These are phyloP conservation scores for Linnemannia elongata DNA, from an alignment of 192 early-diverging fungal genomes.

Conservation along the genomic window DNA sequence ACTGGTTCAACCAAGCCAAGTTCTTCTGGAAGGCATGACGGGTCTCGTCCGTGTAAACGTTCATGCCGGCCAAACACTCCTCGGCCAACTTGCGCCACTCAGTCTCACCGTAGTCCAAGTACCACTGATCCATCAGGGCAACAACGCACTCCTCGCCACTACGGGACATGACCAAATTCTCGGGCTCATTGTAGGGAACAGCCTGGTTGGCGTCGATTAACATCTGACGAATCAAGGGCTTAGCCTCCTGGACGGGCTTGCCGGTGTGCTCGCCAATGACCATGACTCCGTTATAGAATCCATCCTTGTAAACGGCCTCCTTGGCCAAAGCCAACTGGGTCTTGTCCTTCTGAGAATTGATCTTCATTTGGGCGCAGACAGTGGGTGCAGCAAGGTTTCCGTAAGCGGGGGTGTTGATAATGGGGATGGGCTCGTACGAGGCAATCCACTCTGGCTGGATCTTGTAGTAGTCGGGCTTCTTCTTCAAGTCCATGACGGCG, in stretches of 20 bases:
- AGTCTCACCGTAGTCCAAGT: slow-evolving; percentile 96
- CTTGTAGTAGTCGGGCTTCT: slow-evolving; percentile 95
- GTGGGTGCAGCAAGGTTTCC: slow-evolving; percentile 89
- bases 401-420: slow-evolving; percentile 89
- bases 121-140: slow-evolving; percentile 97
- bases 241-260: slow-evolving; percentile 91
- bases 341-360: slow-evolving; percentile 97
- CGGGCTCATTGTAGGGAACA: slow-evolving; percentile 96
- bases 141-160: slow-evolving; percentile 98
- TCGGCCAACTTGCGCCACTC: slow-evolving; percentile 84
- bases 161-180: slow-evolving; percentile 91
- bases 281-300: slow-evolving; percentile 95
- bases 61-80: slow-evolving; percentile 84
- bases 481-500: slow-evolving; percentile 91
- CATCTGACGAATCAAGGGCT: slow-evolving; percentile 81
- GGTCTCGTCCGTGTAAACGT: slow-evolving; percentile 85
- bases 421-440: slow-evolving; percentile 84
- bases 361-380: slow-evolving; percentile 92
- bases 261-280: slow-evolving; percentile 86
- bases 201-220: slow-evolving; percentile 80
- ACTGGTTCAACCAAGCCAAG: slow-evolving; percentile 94
- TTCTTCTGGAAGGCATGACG: slow-evolving; percentile 88
- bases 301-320: slow-evolving; percentile 97
- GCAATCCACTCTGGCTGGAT: slow-evolving; percentile 91
- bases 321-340: slow-evolving; percentile 93